phyloP scores from a whole-genome alignment of 768 basidiomycete species.

The Termitomyces sp. region DNA sequence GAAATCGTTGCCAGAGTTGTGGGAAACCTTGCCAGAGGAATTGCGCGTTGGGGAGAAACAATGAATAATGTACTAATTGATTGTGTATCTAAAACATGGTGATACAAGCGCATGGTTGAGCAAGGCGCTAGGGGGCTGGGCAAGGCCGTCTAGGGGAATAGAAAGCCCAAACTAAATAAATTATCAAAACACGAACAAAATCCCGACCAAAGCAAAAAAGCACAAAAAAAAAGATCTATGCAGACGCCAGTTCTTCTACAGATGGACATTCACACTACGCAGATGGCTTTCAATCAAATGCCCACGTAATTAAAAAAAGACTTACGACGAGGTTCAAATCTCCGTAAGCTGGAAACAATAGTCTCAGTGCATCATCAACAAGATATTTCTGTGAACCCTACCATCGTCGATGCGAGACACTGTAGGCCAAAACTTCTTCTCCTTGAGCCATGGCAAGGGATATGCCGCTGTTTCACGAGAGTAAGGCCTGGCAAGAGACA shows the following conservation, averaged over 20 bases:
- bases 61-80: background rate
- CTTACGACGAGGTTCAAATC: constrained; percentile 87
- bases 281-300: constrained; percentile 9
- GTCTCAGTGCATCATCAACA: constrained; percentile 3
- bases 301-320: constrained; percentile 14
- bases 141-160: constrained; percentile 50
- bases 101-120: constrained; percentile 60
- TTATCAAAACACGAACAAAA: background rate
- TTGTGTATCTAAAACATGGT: background rate
- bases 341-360: constrained; percentile 64
- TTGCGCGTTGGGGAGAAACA: constrained; percentile 5
- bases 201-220: background rate
- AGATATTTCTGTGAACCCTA: constrained; percentile 33
- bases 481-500: constrained; percentile 61
- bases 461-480: constrained; percentile 89
- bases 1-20: constrained; percentile 37
- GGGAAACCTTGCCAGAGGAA: constrained; percentile 26
- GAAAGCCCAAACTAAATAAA: constrained; percentile 28
- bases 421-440: constrained; percentile 97
- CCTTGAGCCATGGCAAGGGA: constrained; percentile 76
- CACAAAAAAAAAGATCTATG: constrained; percentile 17
- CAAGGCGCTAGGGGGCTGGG: constrained; percentile 47
- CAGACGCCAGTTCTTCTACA: constrained; percentile 70
- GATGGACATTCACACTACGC: constrained; percentile 80
- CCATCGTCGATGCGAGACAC: constrained; percentile 93